Conservation (phyloP, 139 green algal species). For the Penium margaritaceum region DNA sequence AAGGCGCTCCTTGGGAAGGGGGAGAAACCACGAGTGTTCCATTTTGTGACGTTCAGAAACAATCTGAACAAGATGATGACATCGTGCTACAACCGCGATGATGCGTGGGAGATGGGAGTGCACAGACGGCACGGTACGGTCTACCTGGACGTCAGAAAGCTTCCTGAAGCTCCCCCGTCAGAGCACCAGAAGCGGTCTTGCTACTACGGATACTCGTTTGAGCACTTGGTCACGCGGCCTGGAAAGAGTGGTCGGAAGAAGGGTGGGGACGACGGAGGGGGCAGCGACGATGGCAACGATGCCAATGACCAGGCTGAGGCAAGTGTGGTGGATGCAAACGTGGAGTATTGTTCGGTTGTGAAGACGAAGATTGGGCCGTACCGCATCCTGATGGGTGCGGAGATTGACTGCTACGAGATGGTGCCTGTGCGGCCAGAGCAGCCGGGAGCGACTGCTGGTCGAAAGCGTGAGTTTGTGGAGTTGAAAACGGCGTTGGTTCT, state of each 20-base stretch:
- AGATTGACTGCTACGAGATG: conserved; percentile 46
- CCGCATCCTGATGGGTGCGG: conserved; percentile 37
- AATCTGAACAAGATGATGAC: conserved; percentile 40
- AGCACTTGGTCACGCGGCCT: conserved; percentile 23
- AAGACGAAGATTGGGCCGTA: conserved; percentile 41
- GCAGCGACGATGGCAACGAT: no score
- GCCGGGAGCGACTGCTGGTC: background rate
- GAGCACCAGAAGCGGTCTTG: background rate
- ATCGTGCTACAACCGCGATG: conserved; percentile 18
- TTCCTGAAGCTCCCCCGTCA: no score
- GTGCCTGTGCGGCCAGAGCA: background rate
- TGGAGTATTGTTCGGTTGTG: conserved; percentile 40
- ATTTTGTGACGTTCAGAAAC: conserved; percentile 25
- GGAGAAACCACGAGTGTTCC: no score
- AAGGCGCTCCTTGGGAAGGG: no score
- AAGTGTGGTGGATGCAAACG: conserved; percentile 32
- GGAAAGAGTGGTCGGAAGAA: background rate
- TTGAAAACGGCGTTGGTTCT: conserved; percentile 28
- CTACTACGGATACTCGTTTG: conserved; percentile 44
- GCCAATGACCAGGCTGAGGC: no score
- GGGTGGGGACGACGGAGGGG: background rate
- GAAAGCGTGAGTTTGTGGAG: conserved; percentile 28
- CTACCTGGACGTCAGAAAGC: conserved; percentile 27
- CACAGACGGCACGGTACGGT: conserved; percentile 29
- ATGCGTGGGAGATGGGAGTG: conserved; percentile 44